phyloP scores from a whole-genome alignment of 2,329 filamentous ascomycete species.

The Trichoderma breve region DNA sequence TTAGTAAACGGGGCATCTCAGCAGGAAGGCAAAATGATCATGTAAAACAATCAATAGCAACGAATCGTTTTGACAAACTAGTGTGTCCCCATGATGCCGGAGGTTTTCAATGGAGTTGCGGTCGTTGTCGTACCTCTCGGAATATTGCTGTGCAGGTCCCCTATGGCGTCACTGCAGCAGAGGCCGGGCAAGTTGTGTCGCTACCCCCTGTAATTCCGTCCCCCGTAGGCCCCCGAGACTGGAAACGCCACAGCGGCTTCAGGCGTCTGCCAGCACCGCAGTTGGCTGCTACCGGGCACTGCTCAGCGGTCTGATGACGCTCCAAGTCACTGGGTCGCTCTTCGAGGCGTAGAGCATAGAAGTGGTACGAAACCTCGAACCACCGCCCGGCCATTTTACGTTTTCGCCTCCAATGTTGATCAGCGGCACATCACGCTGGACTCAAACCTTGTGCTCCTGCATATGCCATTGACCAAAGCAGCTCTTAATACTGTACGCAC shows the following conservation, averaged over 20 bases:
- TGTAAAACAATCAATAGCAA: neutral
- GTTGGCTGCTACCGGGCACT: neutral
- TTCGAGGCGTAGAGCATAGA: neutral
- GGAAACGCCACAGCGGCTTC: neutral
- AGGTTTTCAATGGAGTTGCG: neutral
- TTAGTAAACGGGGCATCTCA: neutral
- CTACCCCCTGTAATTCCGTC: neutral
- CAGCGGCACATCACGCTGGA: conserved; percentile 9
- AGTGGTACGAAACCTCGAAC: conserved; percentile 5
- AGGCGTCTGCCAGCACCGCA: neutral
- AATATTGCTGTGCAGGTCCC: neutral
- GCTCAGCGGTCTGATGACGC: neutral
- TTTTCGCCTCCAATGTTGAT: conserved; percentile 4
- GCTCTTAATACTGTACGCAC: neutral
- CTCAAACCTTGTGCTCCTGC: neutral
- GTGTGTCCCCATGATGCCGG: neutral
- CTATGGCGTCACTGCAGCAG: neutral
- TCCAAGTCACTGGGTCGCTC: neutral
- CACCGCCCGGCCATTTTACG: neutral
- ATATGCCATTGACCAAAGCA: neutral
- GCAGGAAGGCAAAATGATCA: neutral
- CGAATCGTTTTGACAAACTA: neutral
- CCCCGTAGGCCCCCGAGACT: neutral
- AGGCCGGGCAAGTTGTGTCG: neutral
- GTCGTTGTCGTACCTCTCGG: neutral